These are phyloP conservation scores for Gloeophyllum trabeum DNA, from an alignment of 768 basidiomycete species.

Conservation along the genomic window DNA sequence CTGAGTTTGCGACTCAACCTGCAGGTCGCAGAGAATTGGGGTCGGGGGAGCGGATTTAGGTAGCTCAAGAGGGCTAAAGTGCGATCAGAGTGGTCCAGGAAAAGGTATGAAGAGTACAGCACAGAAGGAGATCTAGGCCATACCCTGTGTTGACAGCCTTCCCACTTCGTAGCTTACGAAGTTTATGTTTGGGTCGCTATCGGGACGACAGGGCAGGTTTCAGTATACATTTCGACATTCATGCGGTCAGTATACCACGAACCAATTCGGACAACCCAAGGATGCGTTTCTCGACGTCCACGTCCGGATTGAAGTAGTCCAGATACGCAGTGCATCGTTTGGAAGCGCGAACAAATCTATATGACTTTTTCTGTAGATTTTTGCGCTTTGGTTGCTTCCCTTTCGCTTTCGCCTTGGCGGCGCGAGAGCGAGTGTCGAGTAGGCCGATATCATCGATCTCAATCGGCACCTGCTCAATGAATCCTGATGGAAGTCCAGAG, in stretches of 20 bases:
- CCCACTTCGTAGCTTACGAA: too few relatives aligned
- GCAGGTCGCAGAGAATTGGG: neutral
- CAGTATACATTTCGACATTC: too few relatives aligned
- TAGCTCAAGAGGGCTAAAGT: too few relatives aligned
- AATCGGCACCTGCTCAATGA: slow-evolving; percentile 40
- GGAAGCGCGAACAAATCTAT: slow-evolving; percentile 41
- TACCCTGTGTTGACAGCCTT: too few relatives aligned
- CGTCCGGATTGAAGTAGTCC: slow-evolving; percentile 61
- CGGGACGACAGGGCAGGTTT: neutral
- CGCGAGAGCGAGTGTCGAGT: slow-evolving; percentile 28
- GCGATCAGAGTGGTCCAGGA: too few relatives aligned
- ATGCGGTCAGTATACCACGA: too few relatives aligned
- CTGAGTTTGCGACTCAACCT: slow-evolving; percentile 25
- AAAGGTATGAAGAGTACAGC: too few relatives aligned
- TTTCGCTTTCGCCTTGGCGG: slow-evolving; percentile 27
- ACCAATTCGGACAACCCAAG: slow-evolving; percentile 53
- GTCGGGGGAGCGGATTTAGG: neutral
- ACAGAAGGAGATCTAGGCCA: too few relatives aligned
- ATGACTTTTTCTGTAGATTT: slow-evolving; percentile 44
- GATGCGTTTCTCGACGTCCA: slow-evolving; percentile 44
- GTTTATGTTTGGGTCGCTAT: neutral
- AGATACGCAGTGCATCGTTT: slow-evolving; percentile 35
- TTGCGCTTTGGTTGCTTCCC: slow-evolving; percentile 21
- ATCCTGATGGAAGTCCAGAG: slow-evolving; percentile 27
- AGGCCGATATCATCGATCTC: slow-evolving; percentile 40